Base-by-base conservation (phyloP, 441 rosid species). In the Biscutella auriculata region DNA sequence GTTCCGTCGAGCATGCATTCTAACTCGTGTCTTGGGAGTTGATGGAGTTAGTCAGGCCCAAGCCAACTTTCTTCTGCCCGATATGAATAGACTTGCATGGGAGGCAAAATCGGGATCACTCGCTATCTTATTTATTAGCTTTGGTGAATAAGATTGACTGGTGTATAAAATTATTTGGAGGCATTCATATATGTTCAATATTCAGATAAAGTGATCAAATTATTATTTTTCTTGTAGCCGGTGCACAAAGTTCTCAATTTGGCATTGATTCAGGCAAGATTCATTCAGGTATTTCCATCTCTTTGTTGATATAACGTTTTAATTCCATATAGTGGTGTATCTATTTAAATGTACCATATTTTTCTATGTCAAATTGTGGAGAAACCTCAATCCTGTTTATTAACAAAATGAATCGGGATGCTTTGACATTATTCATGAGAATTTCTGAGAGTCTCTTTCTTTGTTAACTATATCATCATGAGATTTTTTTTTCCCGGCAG, bases 51-150 rank as follows among this genome's bases (percentile, higher is more conserved):
- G 66, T 65, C 83, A 80, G 76, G 77, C 76, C 47, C 90, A 82
- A 65, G 96, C 80, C 67, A 79, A 69, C 73, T 87, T 94, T 60
- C 13, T 83, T 62, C 91, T 90, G 46, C 97, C 99, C 54, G 97
- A 87, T 66, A 80, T 87, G 55, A 85, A 72, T 69, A 85, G 80
- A 67, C 83, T 94, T 57, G 80, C 82, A 25, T 51, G 74, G 74
- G 96, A 94, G 75, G 83, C 86, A 39, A 89, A 82, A 66, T 80
- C 82, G 43, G 83, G 95, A 43, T 79, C 96, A 17, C 92, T 94
- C 15, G 71, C 84, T 43, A 72, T 94, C 68, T 74, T 94, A 81
- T 79, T 94, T 65, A 78, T 94, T 57, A 85, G 88, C 79, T 80
- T 77, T 72, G 99, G 99, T 89, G 28, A 59, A 23, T 70, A 11